phyloP scores from a whole-genome alignment of 1,284 basidiomycete genomes.

The Trametes pubescens region DNA sequence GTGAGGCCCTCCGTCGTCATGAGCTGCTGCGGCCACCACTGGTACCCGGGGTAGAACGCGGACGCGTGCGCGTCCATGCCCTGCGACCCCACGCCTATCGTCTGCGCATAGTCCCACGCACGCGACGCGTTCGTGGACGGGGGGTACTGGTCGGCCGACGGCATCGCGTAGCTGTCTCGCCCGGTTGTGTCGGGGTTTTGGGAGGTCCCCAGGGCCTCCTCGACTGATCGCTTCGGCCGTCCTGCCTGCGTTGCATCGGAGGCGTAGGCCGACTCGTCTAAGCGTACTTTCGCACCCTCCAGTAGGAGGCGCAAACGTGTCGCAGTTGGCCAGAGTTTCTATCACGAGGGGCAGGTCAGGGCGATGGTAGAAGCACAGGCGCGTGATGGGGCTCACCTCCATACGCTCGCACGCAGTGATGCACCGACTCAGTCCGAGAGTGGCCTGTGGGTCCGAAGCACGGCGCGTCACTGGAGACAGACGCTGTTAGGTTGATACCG shows the following conservation, averaged over 20 bases:
- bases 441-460: conserved; percentile 74
- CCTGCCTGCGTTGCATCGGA: conserved; percentile 44
- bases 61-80: conserved; percentile 63
- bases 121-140: conserved; percentile 25
- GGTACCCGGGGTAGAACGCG: conserved; percentile 73
- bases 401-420: conserved; percentile 75
- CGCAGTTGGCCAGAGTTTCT: conserved; percentile 76
- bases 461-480: conserved; percentile 66
- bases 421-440: conserved; percentile 70
- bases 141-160: conserved; percentile 33
- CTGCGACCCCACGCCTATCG: conserved; percentile 70
- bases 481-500: neutral
- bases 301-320: conserved; percentile 74
- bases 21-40: conserved; percentile 66
- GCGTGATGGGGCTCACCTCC: conserved; percentile 57
- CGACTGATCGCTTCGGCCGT: conserved; percentile 66
- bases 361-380: conserved; percentile 43
- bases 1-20: conserved; percentile 27
- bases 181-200: conserved; percentile 55
- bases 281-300: conserved; percentile 69
- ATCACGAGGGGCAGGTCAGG: conserved; percentile 20
- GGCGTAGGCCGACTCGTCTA: conserved; percentile 51
- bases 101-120: conserved; percentile 66
- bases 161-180: conserved; percentile 50
- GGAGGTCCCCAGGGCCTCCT: conserved; percentile 70